Evolutionary conservation across 345 rosid species (phyloP).

Genomic region (Moricandia arvensis): DNA sequence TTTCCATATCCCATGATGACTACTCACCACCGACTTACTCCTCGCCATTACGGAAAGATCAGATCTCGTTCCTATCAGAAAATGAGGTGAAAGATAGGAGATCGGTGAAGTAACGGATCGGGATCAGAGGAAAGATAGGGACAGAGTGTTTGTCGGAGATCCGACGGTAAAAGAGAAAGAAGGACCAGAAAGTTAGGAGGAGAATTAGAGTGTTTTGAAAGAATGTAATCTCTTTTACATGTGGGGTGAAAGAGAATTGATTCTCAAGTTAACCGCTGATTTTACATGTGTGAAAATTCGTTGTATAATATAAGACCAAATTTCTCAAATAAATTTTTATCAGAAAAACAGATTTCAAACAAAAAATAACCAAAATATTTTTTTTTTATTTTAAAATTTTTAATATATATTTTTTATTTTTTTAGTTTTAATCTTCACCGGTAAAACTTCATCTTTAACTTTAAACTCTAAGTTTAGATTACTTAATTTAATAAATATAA

Average conservation of each 20-base stretch:
- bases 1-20: slow-evolving; percentile 43
- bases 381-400: no score
- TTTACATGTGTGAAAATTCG: not conserved
- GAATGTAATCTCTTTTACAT: not conserved
- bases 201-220: not conserved
- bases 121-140: not conserved
- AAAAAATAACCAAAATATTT: no score
- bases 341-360: no score
- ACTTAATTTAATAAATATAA: no score
- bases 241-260: not conserved
- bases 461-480: no score
- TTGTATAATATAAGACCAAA: no score
- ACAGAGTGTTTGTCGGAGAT: not conserved
- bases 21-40: slow-evolving; percentile 23
- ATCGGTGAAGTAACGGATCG: not conserved
- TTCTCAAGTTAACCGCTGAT: not conserved
- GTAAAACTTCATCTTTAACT: no score
- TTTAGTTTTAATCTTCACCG: no score
- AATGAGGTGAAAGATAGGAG: not conserved
- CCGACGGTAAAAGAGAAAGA: not conserved
- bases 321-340: no score
- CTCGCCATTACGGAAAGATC: slow-evolving; percentile 24
- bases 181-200: not conserved
- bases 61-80: not conserved
- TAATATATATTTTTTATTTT: no score